Conservation (phyloP, 768 basidiomycete genomes). For the Leccinum obscurum region DNA sequence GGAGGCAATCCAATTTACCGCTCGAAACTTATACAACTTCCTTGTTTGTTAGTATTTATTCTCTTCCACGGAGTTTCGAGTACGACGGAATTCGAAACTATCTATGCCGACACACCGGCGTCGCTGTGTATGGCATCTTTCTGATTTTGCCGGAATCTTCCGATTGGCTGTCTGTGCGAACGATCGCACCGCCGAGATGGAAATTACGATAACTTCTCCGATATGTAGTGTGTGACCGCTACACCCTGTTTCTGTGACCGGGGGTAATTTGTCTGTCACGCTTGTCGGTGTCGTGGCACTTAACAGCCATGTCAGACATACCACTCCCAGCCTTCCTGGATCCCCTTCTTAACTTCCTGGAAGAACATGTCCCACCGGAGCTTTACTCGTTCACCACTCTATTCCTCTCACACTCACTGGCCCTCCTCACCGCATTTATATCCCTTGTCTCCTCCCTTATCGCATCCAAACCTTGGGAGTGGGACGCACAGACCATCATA, state of each 20-base stretch:
- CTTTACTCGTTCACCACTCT: slow-evolving; percentile 52
- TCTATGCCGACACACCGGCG: slow-evolving; percentile 19
- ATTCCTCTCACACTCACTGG: slow-evolving; percentile 52
- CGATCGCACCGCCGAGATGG: slow-evolving; percentile 5
- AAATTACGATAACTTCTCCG: slow-evolving; percentile 9
- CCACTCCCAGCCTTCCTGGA: slow-evolving; percentile 52
- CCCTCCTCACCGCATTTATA: slow-evolving; percentile 49
- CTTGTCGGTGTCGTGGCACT: slow-evolving; percentile 22
- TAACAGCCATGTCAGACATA: slow-evolving; percentile 28
- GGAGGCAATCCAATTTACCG: slow-evolving; percentile 21
- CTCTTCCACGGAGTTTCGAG: slow-evolving; percentile 24
- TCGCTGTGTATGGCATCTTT: slow-evolving; percentile 3
- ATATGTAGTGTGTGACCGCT: slow-evolving; percentile 10
- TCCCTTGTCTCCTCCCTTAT: slow-evolving; percentile 49
- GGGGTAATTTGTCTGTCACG: slow-evolving; percentile 18
- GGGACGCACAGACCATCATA: slow-evolving; percentile 66
- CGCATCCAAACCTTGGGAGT: slow-evolving; percentile 53
- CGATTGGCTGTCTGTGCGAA: slow-evolving; percentile 27
- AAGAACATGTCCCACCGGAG: slow-evolving; percentile 54
- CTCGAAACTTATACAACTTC: slow-evolving; percentile 32
- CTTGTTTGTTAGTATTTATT: slow-evolving; percentile 30
- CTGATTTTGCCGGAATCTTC: slow-evolving; percentile 20
- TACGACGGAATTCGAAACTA: slow-evolving; percentile 18
- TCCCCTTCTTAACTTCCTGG: slow-evolving; percentile 54
- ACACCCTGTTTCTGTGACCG: slow-evolving; percentile 16